phyloP scores from a whole-genome alignment of 2,329 filamentous ascomycete genomes.

The Alternaria postmessia region DNA sequence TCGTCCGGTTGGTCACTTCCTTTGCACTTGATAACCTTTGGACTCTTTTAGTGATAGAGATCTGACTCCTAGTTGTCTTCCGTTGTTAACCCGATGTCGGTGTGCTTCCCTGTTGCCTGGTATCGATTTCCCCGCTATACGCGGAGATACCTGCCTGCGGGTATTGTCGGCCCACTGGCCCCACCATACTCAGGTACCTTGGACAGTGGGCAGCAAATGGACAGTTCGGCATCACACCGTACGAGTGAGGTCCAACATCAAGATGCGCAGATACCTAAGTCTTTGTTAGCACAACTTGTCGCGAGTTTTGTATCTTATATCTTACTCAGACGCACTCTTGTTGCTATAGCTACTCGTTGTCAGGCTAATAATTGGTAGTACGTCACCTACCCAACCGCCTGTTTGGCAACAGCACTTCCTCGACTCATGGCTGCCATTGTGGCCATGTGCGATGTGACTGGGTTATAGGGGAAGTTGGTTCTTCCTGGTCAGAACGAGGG shows the following conservation, averaged over 20 bases:
- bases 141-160: conserved; percentile 1
- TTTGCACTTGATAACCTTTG: neutral
- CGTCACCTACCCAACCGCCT: neutral
- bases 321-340: neutral
- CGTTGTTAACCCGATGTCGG: neutral
- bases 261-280: neutral
- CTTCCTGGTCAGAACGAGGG: neutral
- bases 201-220: neutral
- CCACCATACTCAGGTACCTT: neutral
- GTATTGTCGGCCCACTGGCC: conserved; percentile 1
- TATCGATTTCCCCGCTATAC: neutral
- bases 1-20: neutral
- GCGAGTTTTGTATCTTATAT: neutral
- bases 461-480: neutral
- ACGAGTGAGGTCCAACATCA: no score
- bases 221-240: neutral
- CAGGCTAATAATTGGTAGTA: neutral
- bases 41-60: neutral
- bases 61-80: neutral
- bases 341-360: neutral
- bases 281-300: neutral
- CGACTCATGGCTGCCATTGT: neutral
- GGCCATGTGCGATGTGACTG: neutral
- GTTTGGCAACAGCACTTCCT: neutral
- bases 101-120: neutral